Evolutionary conservation across 345 rosid genomes (phyloP).

Genomic region (Orychophragmus violaceus): DNA sequence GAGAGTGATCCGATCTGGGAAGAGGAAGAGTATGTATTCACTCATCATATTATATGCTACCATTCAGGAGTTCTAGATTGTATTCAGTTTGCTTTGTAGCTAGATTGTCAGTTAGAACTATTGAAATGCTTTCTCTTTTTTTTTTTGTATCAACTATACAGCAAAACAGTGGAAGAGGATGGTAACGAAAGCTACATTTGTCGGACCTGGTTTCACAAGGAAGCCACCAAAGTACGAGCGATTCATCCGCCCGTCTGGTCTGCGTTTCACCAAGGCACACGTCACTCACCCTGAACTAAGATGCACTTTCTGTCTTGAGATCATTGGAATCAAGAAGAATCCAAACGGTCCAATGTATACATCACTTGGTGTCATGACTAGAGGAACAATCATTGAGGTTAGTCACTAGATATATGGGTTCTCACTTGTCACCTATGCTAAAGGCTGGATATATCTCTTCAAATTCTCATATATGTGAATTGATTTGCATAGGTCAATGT

Average conservation of each 20-base stretch:
- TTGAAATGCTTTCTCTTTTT: neutral
- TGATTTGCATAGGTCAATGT: slow-evolving; percentile 73
- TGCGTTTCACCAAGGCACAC: slow-evolving; percentile 87
- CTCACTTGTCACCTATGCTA: neutral
- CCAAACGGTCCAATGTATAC: slow-evolving; percentile 95
- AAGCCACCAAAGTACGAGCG: slow-evolving; percentile 98
- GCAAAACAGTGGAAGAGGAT: slow-evolving; percentile 97
- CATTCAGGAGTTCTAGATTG: neutral
- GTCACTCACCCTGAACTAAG: slow-evolving; percentile 91
- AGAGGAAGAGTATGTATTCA: slow-evolving; percentile 64
- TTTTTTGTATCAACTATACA: slow-evolving; percentile 27
- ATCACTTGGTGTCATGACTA: slow-evolving; percentile 87
- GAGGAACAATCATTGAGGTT: slow-evolving; percentile 90
- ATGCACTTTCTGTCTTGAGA: slow-evolving; percentile 81
- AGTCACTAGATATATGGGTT: neutral
- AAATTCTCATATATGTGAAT: neutral
- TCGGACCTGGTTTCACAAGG: slow-evolving; percentile 83
- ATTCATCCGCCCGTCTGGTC: slow-evolving; percentile 83
- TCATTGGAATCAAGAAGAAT: slow-evolving; percentile 83
- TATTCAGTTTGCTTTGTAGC: neutral
- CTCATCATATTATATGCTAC: neutral
- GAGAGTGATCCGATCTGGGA: slow-evolving; percentile 83
- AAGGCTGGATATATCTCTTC: neutral
- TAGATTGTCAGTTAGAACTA: neutral
- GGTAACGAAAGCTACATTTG: slow-evolving; percentile 91